Base-by-base conservation (phyloP, 441 rosid genomes). In the Melastoma candidum region DNA sequence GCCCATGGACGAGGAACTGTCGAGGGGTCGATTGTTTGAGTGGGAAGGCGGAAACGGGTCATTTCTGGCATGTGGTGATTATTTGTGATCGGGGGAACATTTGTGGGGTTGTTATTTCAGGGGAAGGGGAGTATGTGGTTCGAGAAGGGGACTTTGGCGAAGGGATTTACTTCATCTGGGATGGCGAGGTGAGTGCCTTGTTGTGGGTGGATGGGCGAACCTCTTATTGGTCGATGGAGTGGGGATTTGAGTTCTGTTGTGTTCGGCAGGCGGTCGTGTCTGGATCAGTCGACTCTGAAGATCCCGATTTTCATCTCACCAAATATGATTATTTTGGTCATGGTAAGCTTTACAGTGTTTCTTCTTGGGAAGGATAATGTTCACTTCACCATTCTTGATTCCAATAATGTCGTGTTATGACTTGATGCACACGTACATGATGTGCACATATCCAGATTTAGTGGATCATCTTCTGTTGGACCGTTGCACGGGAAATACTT, bases 321-420 rank as follows among this genome's bases (percentile, higher is more conserved):
- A 76, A 59, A 63, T 83, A 68, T 70, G 98, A 93, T 75, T 88
- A 80, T 77, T 93, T 86, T 69, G 97, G 95, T 57, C 77, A 78
- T 48, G 93, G 98, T 89, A 57, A 67, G 74, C 65, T 27, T 4
- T 4, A 49, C 44, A 11, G 7, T 2, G 11, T 63, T 56, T 14
- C 47, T 52, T 52, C 45, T n/a, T 44, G 29, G 9, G 7, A 9
- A 25, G 44, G 44, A 44, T 32, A 32, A 32, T 32, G 41, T 32
- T 4, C 7, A 8, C 41, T 4, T 32, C 7, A 1, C 41, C 41
- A 32, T 32, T 32, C 7, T 3, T 32, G 7, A 4, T 4, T 8
- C 7, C 8, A 8, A 32, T 32, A 32, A 4, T 32, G 41, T 32
- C 41, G 8, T 2, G 41, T 32, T 32, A 32, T 32, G 41, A 32